These are phyloP conservation scores for Brassica cretica DNA, from an alignment of 345 rosid species.

Conservation along the genomic window DNA sequence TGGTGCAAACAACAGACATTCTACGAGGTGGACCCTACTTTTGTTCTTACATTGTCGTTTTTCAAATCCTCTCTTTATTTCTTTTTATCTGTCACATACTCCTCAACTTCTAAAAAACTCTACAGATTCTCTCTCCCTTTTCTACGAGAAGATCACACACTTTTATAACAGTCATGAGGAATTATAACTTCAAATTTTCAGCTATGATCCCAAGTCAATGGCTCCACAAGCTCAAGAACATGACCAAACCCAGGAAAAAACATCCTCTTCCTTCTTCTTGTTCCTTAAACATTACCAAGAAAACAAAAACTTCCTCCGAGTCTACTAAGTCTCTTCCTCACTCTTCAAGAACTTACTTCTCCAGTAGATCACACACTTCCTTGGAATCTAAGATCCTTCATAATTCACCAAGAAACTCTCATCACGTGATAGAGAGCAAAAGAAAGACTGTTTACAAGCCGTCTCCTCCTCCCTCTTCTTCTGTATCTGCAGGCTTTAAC, in stretches of 20 bases:
- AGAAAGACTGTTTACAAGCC: conserved; percentile 57
- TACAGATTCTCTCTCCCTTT: not conserved
- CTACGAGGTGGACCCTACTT: conserved; percentile 20
- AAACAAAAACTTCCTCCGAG: conserved; percentile 2
- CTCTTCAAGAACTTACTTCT: conserved; percentile 32
- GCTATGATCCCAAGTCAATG: conserved; percentile 68
- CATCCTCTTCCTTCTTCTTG: conserved; percentile 12
- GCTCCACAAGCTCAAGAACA: conserved; percentile 75
- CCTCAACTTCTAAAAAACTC: not conserved
- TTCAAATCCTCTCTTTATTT: conserved; percentile 16
- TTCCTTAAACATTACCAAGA: conserved; percentile 22
- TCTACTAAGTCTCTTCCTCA: conserved; percentile 27
- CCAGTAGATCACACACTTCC: conserved; percentile 31
- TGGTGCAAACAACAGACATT: conserved; percentile 24
- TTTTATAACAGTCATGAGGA: conserved; percentile 46
- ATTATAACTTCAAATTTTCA: conserved; percentile 53
- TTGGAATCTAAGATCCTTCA: conserved; percentile 22
- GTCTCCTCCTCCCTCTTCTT: conserved; percentile 33
- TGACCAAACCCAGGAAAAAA: conserved; percentile 35
- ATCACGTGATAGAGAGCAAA: conserved; percentile 37
- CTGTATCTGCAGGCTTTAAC: conserved; percentile 3
- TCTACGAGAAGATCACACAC: not conserved
- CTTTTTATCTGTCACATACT: conserved; percentile 11
- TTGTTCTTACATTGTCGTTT: conserved; percentile 10
- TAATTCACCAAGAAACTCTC: conserved; percentile 43